phyloP scores from a whole-genome alignment of 2,329 filamentous ascomycete species.

The Diaporthe citri region DNA sequence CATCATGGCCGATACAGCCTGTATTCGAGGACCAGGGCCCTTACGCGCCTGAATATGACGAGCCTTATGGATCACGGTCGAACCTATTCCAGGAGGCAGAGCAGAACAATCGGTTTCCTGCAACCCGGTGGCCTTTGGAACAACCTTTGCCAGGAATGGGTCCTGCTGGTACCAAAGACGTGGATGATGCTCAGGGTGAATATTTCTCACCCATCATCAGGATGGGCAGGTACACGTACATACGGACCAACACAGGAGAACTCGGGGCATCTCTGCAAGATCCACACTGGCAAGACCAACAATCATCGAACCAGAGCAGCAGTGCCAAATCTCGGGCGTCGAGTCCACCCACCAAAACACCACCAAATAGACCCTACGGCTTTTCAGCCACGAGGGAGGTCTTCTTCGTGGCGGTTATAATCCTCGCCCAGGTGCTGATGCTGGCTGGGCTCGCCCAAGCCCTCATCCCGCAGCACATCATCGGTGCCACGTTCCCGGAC shows the following conservation, averaged over 20 bases:
- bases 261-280: not conserved
- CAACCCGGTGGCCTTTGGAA: not conserved
- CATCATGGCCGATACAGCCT: not conserved
- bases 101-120: not conserved
- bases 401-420: conserved; percentile 55
- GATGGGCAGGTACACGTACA: conserved; percentile 23
- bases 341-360: not conserved
- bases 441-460: conserved; percentile 61
- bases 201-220: conserved; percentile 5
- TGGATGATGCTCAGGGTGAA: not conserved
- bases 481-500: conserved; percentile 61
- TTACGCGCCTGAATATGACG: not conserved
- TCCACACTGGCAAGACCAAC: not conserved
- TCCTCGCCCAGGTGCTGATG: conserved; percentile 58
- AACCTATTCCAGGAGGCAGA: not conserved
- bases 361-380: conserved; percentile 38
- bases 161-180: not conserved
- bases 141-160: not conserved
- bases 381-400: conserved; percentile 48
- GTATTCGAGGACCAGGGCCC: not conserved
- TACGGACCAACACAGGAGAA: conserved; percentile 10
- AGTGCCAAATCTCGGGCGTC: not conserved
- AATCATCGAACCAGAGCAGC: not conserved
- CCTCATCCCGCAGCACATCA: conserved; percentile 61
- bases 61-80: not conserved